These are phyloP conservation scores for Aspergillus hancockii DNA, from an alignment of 495 filamentous ascomycete genomes.

Conservation along the genomic window DNA sequence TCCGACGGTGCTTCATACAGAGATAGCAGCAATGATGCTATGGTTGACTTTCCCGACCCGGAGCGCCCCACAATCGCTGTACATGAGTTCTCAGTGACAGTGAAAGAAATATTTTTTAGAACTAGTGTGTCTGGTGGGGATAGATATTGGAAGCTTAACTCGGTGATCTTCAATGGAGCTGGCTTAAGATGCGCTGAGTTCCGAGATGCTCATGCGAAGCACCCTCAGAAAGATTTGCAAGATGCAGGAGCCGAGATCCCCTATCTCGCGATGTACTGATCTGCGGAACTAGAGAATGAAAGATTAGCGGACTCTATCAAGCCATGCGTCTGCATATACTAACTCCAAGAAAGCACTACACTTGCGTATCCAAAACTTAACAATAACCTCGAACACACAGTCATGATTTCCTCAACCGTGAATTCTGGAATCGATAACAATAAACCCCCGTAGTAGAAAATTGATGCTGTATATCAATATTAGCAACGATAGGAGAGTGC, in stretches of 20 bases:
- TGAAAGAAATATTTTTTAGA: slow-evolving; percentile 61
- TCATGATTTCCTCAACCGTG: slow-evolving; percentile 59
- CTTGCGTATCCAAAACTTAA: slow-evolving; percentile 75
- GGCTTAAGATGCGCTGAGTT: slow-evolving; percentile 43
- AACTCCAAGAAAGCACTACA: slow-evolving; percentile 64
- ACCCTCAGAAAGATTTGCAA: slow-evolving; percentile 57
- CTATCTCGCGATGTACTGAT: slow-evolving; percentile 71
- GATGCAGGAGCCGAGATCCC: slow-evolving; percentile 71
- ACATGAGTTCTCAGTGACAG: slow-evolving; percentile 57
- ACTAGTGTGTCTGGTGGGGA: slow-evolving; percentile 51
- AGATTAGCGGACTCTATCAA: slow-evolving; percentile 5
- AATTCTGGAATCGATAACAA: slow-evolving; percentile 53
- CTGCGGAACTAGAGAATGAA: slow-evolving; percentile 62
- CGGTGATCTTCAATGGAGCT: slow-evolving; percentile 61
- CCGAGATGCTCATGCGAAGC: slow-evolving; percentile 60
- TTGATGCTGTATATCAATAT: slow-evolving; percentile 54
- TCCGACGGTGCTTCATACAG: slow-evolving; percentile 54
- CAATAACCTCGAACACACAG: slow-evolving; percentile 79
- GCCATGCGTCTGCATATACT: slow-evolving; percentile 12
- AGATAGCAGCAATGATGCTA: slow-evolving; percentile 71
- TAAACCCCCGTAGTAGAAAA: slow-evolving; percentile 80
- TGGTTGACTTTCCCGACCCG: slow-evolving; percentile 87
- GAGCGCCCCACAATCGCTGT: slow-evolving; percentile 81
- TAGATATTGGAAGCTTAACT: slow-evolving; percentile 71
- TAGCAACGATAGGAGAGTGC: slow-evolving; percentile 6